phyloP scores from a whole-genome alignment of 805 yeast genomes.

The Cyberlindnera petersonii region DNA sequence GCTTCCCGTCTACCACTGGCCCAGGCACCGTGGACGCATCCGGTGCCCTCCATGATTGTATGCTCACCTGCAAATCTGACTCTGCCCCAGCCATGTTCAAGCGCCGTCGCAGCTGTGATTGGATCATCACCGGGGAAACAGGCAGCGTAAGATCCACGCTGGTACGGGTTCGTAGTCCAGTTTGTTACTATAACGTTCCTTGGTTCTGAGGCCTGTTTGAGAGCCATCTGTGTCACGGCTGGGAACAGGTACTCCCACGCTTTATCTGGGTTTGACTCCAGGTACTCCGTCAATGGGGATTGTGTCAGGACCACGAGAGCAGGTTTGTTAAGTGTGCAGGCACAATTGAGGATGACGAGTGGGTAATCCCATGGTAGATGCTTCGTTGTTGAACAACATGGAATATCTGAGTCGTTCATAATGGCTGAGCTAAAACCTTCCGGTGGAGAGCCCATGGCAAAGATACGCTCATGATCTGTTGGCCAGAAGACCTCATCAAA shows the following conservation, averaged over 20 bases:
- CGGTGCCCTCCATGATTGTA: conserved; percentile 80
- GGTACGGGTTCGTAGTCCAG: conserved; percentile 80
- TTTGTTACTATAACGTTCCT: conserved; percentile 46
- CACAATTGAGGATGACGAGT: conserved; percentile 54
- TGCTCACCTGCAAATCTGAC: conserved; percentile 91
- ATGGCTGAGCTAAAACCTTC: conserved; percentile 16
- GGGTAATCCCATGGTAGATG: conserved; percentile 58
- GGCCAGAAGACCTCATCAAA: conserved; percentile 63
- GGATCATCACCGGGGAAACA: conserved; percentile 69
- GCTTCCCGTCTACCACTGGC: conserved; percentile 65
- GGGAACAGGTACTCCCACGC: conserved; percentile 63
- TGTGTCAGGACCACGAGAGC: conserved; percentile 65
- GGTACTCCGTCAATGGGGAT: conserved; percentile 63
- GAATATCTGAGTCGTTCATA: conserved; percentile 4
- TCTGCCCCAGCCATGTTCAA: conserved; percentile 53
- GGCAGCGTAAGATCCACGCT: conserved; percentile 80
- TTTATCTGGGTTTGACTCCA: conserved; percentile 44
- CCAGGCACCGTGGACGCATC: conserved; percentile 92
- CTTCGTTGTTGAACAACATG: neutral
- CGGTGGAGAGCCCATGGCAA: conserved; percentile 40
- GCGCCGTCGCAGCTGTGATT: conserved; percentile 53
- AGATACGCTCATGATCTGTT: conserved; percentile 45
- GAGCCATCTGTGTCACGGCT: conserved; percentile 14
- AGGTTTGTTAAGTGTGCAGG: conserved; percentile 45
- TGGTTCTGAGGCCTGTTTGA: conserved; percentile 33